Conservation (phyloP, 148 eudicot species). For the Cornus controversa region DNA sequence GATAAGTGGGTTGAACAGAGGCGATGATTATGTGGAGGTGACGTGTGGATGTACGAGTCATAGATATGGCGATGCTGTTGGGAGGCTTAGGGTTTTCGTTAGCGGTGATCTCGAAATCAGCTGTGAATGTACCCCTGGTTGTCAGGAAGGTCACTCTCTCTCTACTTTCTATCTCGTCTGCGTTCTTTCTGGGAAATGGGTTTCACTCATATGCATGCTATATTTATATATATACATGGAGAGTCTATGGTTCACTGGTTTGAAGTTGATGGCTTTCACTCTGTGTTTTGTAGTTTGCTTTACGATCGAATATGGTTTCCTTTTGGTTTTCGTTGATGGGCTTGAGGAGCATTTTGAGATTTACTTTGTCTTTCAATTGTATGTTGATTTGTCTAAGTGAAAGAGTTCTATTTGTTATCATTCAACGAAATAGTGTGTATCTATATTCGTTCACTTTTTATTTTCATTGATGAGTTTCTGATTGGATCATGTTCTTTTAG, state of each 20-base stretch:
- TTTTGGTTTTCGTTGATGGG: background rate
- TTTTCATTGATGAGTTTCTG: background rate
- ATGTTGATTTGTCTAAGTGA: conserved; percentile 29
- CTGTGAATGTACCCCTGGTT: conserved; percentile 72
- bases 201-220: conserved; percentile 10
- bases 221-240: background rate
- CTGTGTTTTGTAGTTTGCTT: conserved; percentile 7
- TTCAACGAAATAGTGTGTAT: conserved; percentile 12
- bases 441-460: background rate
- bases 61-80: conserved; percentile 67
- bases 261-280: conserved; percentile 13
- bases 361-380: conserved; percentile 17
- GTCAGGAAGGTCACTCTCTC: conserved; percentile 53
- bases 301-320: background rate
- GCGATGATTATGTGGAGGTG: conserved; percentile 44
- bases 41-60: conserved; percentile 65
- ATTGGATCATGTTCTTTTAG: background rate
- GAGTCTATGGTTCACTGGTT: background rate
- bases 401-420: background rate
- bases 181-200: background rate
- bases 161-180: background rate
- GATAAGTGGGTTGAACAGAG: conserved; percentile 40
- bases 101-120: conserved; percentile 58
- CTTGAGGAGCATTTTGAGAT: conserved; percentile 8
- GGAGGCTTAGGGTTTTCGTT: conserved; percentile 58